Evolutionary conservation across 176 grass and related monocot genomes (phyloP).

Genomic region (Rhynchospora tenuis): DNA sequence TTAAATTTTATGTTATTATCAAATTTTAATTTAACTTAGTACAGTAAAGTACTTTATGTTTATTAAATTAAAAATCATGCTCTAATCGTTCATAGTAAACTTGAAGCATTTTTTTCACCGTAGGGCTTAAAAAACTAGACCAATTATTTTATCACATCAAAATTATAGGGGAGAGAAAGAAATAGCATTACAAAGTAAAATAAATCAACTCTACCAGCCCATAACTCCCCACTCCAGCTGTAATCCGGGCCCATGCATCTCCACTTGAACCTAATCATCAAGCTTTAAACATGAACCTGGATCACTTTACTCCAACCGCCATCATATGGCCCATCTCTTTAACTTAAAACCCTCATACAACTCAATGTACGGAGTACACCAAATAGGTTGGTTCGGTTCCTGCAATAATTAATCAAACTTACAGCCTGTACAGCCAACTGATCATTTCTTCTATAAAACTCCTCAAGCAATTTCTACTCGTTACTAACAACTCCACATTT

Average conservation of each 20-base stretch:
- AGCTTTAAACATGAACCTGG: not conserved
- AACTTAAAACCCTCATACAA: not conserved
- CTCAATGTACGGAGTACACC: not conserved
- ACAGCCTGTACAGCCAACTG: constrained; percentile 9
- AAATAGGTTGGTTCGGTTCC: not conserved
- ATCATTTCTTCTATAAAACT: not conserved
- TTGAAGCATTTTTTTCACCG: not conserved
- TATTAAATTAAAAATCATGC: too few species aligned
- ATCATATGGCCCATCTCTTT: not conserved
- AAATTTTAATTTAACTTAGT: too few species aligned
- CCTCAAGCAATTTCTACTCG: not conserved
- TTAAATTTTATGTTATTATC: too few species aligned
- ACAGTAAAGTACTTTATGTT: too few species aligned
- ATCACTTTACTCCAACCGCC: not conserved
- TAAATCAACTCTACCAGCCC: not conserved
- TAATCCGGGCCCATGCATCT: constrained; percentile 11
- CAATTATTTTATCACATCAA: not conserved
- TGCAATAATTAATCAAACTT: constrained; percentile 7
- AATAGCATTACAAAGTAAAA: not conserved
- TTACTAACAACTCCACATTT: not conserved
- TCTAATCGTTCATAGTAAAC: too few species aligned
- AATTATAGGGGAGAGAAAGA: not conserved
- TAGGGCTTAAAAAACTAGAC: not conserved
- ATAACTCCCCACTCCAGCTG: constrained; percentile 5
- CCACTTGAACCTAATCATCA: not conserved